A percentile compares a stretch with the other conserved stretches of the same genome.
phyloP scores from a whole-genome alignment of 805 yeast species.

The Starmerella sirachaensis region DNA sequence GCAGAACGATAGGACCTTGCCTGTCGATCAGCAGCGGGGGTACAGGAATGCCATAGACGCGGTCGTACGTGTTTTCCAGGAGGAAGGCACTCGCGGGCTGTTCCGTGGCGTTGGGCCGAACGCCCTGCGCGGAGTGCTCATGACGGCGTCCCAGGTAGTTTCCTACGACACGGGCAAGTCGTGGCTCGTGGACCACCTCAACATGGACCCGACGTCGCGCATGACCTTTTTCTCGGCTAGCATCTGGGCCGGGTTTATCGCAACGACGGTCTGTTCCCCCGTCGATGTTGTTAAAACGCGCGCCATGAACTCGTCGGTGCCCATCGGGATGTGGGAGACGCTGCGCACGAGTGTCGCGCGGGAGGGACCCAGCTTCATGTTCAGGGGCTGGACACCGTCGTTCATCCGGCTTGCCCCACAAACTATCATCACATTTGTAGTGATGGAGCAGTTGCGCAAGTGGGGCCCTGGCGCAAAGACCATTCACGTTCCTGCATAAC shows the following conservation, averaged over 20 bases:
- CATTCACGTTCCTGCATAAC: not conserved
- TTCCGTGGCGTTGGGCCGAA: constrained; percentile 72
- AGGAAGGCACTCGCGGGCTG: constrained; percentile 49
- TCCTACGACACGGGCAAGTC: constrained; percentile 68
- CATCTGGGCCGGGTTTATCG: constrained; percentile 70
- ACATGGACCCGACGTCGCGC: constrained; percentile 47
- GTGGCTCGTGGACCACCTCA: constrained; percentile 39
- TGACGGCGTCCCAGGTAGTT: constrained; percentile 87
- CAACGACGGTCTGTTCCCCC: constrained; percentile 86
- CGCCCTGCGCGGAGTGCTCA: constrained; percentile 64
- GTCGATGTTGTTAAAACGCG: constrained; percentile 85
- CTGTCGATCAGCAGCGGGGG: constrained; percentile 52
- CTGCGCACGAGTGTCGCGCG: constrained; percentile 42
- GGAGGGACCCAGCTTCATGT: constrained; percentile 73
- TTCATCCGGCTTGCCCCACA: constrained; percentile 74
- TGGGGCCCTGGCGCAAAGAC: constrained; percentile 20
- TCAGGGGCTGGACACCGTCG: constrained; percentile 85
- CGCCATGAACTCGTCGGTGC: constrained; percentile 50
- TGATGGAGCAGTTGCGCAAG: constrained; percentile 31
- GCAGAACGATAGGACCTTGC: constrained; percentile 75
- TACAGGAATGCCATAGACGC: constrained; percentile 75
- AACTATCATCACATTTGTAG: constrained; percentile 33
- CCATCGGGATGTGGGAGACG: constrained; percentile 39
- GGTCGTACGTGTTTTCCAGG: constrained; percentile 41
- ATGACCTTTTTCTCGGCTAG: constrained; percentile 71